Conservation (phyloP, 2,329 filamentous ascomycete genomes). For the Ceratocystis lukuohia region DNA sequence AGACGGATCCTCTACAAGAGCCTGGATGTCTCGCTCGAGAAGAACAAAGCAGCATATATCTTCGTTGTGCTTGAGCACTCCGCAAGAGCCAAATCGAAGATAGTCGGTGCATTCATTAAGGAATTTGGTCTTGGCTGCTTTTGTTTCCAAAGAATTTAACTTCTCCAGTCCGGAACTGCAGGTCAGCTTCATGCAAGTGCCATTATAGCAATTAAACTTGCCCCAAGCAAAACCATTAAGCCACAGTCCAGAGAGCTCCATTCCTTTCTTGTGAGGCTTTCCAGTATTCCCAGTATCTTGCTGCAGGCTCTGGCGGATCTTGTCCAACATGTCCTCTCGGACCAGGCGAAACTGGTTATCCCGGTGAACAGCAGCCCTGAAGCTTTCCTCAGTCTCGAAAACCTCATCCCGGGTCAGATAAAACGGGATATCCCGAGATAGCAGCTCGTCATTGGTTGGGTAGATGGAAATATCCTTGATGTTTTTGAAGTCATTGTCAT, state of each 20-base stretch:
- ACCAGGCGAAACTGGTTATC: slow-evolving; percentile 62
- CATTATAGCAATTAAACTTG: slow-evolving; percentile 17
- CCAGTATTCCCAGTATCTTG: slow-evolving; percentile 26
- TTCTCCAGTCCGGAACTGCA: slow-evolving; percentile 36
- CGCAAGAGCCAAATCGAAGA: slow-evolving; percentile 47
- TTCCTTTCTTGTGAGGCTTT: slow-evolving; percentile 26
- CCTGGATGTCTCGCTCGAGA: slow-evolving; percentile 38
- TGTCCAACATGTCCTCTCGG: slow-evolving; percentile 56
- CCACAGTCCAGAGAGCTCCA: slow-evolving; percentile 30
- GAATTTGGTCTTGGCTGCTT: slow-evolving; percentile 30
- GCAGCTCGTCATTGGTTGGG: slow-evolving; percentile 53
- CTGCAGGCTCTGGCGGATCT: slow-evolving; percentile 46
- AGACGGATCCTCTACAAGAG: slow-evolving; percentile 33
- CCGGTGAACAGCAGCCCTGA: slow-evolving; percentile 38
- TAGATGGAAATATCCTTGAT: slow-evolving; percentile 49
- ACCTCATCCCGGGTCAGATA: slow-evolving; percentile 41
- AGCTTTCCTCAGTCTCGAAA: slow-evolving; percentile 26
- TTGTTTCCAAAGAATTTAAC: slow-evolving; percentile 25
- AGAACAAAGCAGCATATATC: slow-evolving; percentile 47
- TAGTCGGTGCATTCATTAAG: slow-evolving; percentile 36
- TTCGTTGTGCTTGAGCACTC: slow-evolving; percentile 40
- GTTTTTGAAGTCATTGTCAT: slow-evolving; percentile 58
- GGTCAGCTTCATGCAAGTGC: slow-evolving; percentile 19
- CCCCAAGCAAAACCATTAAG: slow-evolving; percentile 30
- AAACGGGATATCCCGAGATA: slow-evolving; percentile 39